Evolutionary conservation across 1,284 basidiomycete genomes (phyloP), one percentile per base, ranked within the genome.

Genomic region (Ustilago cynodontis): DNA sequence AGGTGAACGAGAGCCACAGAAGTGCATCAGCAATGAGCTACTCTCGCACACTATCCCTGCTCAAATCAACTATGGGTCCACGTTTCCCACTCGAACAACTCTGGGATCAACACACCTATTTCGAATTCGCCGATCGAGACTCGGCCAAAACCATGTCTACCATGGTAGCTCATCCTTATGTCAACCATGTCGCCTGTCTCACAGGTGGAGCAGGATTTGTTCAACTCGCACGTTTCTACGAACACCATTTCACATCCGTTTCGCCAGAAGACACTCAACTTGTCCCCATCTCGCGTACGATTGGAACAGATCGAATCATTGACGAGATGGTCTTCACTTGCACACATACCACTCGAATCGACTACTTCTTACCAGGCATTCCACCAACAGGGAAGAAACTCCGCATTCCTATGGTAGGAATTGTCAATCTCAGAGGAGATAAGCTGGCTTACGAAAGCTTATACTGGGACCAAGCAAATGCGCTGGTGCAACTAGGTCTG

Each of bases 41-140:
- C 50, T 61, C 65, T 13, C 71, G 71, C 29, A 73, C 71, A 13
- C 33, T 73, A 0, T n/a, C 60, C 0, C 24, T 64, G 18, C 65
- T 73, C 33, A 73, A 68, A 35, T 37, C 57, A 1, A 61, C 65
- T 33, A 68, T 73, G 65, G 71, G 71, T 7, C 71, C 71, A 1
- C 61, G 71, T 3, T 73, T 73, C 55, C 71, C 65, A 3, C 58
- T 73, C 43, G 61, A 73, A 45, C 71, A 73, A 50, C 54, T 73
- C 1, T 73, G 71, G 71, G 71, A 73, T 53, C 65, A 68, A 26
- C 71, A 73, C 37, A 73, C 71, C 11, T 68, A 61, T 53, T 73
- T 68, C 26, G 71, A 73, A 35, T 73, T 73, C 13, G 65, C 71
- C 35, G 31, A n/a, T 18, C 52, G 65, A 10, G 60, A 67, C 33